phyloP scores from a whole-genome alignment of 768 basidiomycete genomes.

The Kondoa subrosea region DNA sequence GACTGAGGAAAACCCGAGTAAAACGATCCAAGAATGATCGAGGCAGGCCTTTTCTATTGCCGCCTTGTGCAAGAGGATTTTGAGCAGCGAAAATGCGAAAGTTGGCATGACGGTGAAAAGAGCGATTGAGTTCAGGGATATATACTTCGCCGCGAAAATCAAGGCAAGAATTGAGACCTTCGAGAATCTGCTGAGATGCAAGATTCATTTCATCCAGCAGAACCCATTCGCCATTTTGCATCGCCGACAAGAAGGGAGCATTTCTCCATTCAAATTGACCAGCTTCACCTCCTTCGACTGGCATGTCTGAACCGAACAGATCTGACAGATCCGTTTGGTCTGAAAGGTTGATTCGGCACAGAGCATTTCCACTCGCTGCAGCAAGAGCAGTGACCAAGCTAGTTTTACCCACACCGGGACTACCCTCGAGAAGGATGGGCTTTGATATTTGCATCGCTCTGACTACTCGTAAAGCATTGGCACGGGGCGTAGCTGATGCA shows the following conservation, averaged over 20 bases:
- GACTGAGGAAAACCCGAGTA: constrained; percentile 88
- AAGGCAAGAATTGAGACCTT: constrained; percentile 86
- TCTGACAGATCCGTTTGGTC: constrained; percentile 96
- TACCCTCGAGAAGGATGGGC: constrained; percentile 87
- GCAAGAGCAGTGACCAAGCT: constrained; percentile 79
- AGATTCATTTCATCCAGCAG: constrained; percentile 98
- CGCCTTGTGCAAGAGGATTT: constrained; percentile 88
- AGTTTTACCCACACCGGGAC: constrained; percentile 96
- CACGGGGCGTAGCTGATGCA: constrained; percentile 67
- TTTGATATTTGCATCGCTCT: constrained; percentile 78
- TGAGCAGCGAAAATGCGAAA: constrained; percentile 97
- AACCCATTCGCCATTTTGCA: constrained; percentile 95
- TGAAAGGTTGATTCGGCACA: constrained; percentile 89
- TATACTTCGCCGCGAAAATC: constrained; percentile 91
- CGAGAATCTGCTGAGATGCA: constrained; percentile 86
- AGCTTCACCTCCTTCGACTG: constrained; percentile 72
- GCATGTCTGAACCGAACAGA: constrained; percentile 87
- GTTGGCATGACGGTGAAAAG: constrained; percentile 72
- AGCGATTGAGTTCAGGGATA: constrained; percentile 81
- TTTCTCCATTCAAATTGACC: constrained; percentile 97
- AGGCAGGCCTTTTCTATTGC: constrained; percentile 89
- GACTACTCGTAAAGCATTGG: constrained; percentile 72
- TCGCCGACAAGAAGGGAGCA: constrained; percentile 78
- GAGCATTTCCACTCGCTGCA: constrained; percentile 52
- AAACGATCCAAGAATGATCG: constrained; percentile 96